Conservation (phyloP, 2,329 filamentous ascomycete species). For the Zopfia rhizophila region DNA sequence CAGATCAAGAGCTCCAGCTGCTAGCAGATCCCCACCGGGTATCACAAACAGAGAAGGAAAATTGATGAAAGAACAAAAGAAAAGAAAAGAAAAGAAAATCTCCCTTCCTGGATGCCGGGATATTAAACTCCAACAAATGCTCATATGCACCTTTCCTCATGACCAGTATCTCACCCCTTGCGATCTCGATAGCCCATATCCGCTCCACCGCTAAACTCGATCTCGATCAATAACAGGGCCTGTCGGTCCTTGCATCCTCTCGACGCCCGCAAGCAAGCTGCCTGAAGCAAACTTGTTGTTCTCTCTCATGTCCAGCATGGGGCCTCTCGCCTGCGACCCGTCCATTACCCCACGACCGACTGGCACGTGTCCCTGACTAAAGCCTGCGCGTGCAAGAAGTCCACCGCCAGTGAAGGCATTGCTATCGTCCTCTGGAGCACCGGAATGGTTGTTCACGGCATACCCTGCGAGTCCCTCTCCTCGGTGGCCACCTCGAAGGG, state of each 20-base stretch:
- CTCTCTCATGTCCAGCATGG: slow-evolving; percentile 57
- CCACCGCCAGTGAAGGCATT: slow-evolving; percentile 58
- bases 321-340: slow-evolving; percentile 55
- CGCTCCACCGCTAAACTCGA: slow-evolving; percentile 40
- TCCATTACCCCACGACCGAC: slow-evolving; percentile 59
- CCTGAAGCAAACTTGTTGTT: slow-evolving; percentile 56
- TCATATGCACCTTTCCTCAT: slow-evolving; percentile 5
- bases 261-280: slow-evolving; percentile 60
- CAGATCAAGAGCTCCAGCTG: too few species aligned
- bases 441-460: slow-evolving; percentile 46
- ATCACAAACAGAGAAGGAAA: too few species aligned
- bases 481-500: slow-evolving; percentile 40
- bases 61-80: too few species aligned
- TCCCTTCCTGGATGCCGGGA: slow-evolving; percentile 13
- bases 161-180: background rate
- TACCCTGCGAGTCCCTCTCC: slow-evolving; percentile 45
- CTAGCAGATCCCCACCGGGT: too few species aligned
- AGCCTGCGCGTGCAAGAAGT: slow-evolving; percentile 53
- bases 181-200: slow-evolving; percentile 26
- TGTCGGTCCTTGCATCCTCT: slow-evolving; percentile 37
- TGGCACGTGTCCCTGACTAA: slow-evolving; percentile 50
- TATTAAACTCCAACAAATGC: slow-evolving; percentile 29
- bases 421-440: slow-evolving; percentile 41
- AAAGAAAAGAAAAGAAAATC: background rate
- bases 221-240: slow-evolving; percentile 52